Conservation (phyloP, 768 basidiomycete genomes). For the Termitomyces bulborhizus region DNA sequence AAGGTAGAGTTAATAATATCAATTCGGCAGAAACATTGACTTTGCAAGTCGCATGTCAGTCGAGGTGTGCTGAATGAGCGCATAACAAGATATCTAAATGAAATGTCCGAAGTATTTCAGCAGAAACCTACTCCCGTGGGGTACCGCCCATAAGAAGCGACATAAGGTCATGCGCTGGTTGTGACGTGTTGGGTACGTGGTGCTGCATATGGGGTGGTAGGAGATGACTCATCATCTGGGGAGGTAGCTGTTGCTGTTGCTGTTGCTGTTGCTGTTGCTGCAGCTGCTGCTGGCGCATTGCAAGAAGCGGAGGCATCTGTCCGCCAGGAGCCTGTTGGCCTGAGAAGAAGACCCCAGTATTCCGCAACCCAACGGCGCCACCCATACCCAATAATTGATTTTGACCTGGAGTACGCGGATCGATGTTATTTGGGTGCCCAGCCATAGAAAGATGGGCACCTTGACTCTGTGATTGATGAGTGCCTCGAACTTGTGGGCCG, state of each 20-base stretch:
- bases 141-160: slow-evolving; percentile 73
- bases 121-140: slow-evolving; percentile 52
- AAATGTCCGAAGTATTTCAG: slow-evolving; percentile 3
- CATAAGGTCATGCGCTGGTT: slow-evolving; percentile 73
- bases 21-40: neutral
- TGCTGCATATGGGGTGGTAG: slow-evolving; percentile 58
- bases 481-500: slow-evolving; percentile 46
- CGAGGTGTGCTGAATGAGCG: neutral
- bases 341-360: slow-evolving; percentile 40
- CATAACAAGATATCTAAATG: slow-evolving; percentile 5
- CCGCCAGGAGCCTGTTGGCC: slow-evolving; percentile 39
- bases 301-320: slow-evolving; percentile 39
- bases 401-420: slow-evolving; percentile 46
- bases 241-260: slow-evolving; percentile 53
- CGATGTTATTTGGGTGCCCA: slow-evolving; percentile 48
- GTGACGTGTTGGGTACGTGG: slow-evolving; percentile 35
- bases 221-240: slow-evolving; percentile 43
- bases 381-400: slow-evolving; percentile 46
- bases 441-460: slow-evolving; percentile 44
- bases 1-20: slow-evolving; percentile 10
- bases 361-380: slow-evolving; percentile 37
- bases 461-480: slow-evolving; percentile 45
- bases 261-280: slow-evolving; percentile 37
- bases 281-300: slow-evolving; percentile 41
- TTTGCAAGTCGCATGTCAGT: neutral